Conservation (phyloP, 2,329 filamentous ascomycete species). For the Paecilomyces variotii region DNA sequence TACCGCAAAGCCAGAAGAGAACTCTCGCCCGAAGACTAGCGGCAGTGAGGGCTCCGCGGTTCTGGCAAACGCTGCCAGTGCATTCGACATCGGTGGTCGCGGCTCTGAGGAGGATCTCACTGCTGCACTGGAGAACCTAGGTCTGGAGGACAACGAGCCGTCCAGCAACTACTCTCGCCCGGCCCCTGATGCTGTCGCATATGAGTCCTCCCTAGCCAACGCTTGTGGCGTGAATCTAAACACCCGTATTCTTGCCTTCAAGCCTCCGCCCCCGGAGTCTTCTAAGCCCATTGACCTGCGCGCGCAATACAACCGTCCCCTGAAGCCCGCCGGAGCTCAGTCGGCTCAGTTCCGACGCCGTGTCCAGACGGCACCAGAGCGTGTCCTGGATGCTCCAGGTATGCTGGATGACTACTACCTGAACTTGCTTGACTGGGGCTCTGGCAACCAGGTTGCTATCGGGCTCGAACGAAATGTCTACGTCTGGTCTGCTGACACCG, state of each 20-base stretch:
- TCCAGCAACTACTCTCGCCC: slow-evolving; percentile 62
- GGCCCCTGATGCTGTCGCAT: slow-evolving; percentile 80
- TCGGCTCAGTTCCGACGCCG: slow-evolving; percentile 84
- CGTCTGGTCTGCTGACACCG: slow-evolving; percentile 94
- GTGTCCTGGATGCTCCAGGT: slow-evolving; percentile 90
- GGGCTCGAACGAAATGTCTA: slow-evolving; percentile 96
- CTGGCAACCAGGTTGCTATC: slow-evolving; percentile 94
- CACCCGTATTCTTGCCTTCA: slow-evolving; percentile 95
- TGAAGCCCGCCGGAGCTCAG: slow-evolving; percentile 66
- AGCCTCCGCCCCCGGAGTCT: slow-evolving; percentile 94
- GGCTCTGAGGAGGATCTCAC: slow-evolving; percentile 65
- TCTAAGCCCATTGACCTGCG: slow-evolving; percentile 97
- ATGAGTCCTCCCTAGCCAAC: slow-evolving; percentile 81
- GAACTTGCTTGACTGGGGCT: slow-evolving; percentile 97
- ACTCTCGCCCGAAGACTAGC: slow-evolving; percentile 64
- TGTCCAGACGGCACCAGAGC: slow-evolving; percentile 89
- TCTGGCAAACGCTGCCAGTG: slow-evolving; percentile 64
- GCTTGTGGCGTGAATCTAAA: slow-evolving; percentile 90
- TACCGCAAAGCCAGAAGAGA: slow-evolving; percentile 76
- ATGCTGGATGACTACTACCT: slow-evolving; percentile 98
- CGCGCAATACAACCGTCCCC: slow-evolving; percentile 93
- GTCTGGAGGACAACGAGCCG: slow-evolving; percentile 64
- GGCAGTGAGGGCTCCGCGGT: slow-evolving; percentile 63
- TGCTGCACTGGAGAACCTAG: slow-evolving; percentile 71
- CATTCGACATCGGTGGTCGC: slow-evolving; percentile 55